These are phyloP conservation scores for Chlorella sp. DNA, from an alignment of 139 green algal species.

Conservation along the genomic window DNA sequence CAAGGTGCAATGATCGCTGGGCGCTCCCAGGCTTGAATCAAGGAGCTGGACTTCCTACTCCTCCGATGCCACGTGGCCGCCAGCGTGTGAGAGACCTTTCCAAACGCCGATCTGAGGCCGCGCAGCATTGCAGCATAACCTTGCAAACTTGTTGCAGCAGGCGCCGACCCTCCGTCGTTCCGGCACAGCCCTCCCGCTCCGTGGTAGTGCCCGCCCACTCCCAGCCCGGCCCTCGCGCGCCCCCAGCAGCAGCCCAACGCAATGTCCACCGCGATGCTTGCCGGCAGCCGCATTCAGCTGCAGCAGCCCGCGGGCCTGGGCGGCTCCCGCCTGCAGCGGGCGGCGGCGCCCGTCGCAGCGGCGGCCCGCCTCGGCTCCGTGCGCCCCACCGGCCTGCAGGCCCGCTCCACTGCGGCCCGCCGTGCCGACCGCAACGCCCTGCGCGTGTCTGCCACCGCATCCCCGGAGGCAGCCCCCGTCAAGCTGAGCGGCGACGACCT, in stretches of 20 bases:
- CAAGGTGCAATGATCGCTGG: too few species aligned
- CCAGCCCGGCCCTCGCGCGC: not conserved
- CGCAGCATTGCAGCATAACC: too few species aligned
- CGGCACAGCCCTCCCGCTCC: not conserved
- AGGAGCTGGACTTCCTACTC: too few species aligned
- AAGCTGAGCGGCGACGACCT: slow-evolving; percentile 15
- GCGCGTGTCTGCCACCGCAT: not conserved
- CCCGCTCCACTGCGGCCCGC: not conserved
- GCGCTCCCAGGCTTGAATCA: too few species aligned
- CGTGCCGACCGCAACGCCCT: not conserved
- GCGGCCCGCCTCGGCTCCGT: not conserved
- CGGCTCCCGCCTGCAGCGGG: not conserved
- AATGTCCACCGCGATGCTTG: too few species aligned
- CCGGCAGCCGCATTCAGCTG: not conserved
- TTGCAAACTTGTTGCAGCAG: not conserved
- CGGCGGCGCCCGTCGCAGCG: not conserved
- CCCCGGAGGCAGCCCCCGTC: not conserved
- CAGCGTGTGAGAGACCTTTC: too few species aligned
- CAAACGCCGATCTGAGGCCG: too few species aligned
- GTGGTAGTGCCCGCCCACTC: not conserved
- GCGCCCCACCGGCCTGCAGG: not conserved
- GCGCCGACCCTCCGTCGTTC: too few species aligned
- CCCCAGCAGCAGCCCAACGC: not conserved
- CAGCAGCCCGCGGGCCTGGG: not conserved
- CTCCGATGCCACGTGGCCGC: too few species aligned